Conservation (phyloP, 768 basidiomycete genomes). For the Suillus ampliporus region DNA sequence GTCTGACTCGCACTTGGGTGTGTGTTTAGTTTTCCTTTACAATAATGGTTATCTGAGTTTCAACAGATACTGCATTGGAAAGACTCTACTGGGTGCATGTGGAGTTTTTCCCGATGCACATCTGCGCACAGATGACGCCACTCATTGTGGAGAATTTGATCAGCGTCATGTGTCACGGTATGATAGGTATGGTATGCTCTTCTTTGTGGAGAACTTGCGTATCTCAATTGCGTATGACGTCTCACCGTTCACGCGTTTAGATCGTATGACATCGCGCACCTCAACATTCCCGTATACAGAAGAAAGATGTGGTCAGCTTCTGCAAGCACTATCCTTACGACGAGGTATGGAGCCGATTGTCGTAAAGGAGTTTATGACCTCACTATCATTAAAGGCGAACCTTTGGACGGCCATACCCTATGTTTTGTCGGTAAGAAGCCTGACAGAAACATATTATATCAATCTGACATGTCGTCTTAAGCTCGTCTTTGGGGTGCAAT, state of each 20-base stretch:
- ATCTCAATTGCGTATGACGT: conserved; percentile 20
- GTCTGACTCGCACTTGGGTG: conserved; percentile 57
- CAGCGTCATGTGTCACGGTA: conserved; percentile 53
- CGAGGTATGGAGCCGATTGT: conserved; percentile 36
- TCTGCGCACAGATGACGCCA: conserved; percentile 33
- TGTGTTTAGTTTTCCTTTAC: conserved; percentile 16
- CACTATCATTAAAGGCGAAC: conserved; percentile 26
- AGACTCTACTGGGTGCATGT: conserved; percentile 62
- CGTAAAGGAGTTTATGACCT: conserved; percentile 1
- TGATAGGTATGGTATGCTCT: conserved; percentile 46
- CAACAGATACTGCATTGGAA: conserved; percentile 47
- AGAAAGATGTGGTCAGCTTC: conserved; percentile 48
- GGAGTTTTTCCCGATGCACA: conserved; percentile 61
- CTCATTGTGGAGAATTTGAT: conserved; percentile 49
- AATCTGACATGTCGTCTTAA: conserved; percentile 14
- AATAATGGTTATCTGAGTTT: conserved; percentile 2
- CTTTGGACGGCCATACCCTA: conserved; percentile 42
- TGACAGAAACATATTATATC: neutral
- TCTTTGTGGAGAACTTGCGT: neutral
- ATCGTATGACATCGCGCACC: conserved; percentile 57
- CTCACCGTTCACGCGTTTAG: conserved; percentile 30
- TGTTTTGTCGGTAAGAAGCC: conserved; percentile 41
- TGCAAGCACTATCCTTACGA: conserved; percentile 47
- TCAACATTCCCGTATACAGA: conserved; percentile 61
- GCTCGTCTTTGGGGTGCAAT: conserved; percentile 52